These are phyloP conservation scores for Fusarium metavorans DNA, from an alignment of 2,329 filamentous ascomycete genomes.

Conservation along the genomic window DNA sequence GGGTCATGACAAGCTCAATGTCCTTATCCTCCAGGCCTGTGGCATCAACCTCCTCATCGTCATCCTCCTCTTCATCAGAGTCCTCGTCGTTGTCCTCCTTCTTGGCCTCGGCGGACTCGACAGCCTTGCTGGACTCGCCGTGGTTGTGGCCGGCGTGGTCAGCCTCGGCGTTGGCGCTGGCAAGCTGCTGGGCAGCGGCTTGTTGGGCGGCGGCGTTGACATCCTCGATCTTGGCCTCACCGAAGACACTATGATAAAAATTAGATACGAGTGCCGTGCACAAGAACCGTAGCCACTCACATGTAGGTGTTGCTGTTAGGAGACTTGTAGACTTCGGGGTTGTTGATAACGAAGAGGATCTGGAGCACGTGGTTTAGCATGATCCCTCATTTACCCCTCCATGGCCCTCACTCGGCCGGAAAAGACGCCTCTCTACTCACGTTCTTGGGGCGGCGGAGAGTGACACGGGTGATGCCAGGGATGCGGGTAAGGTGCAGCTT, in stretches of 20 bases:
- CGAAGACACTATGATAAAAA: slow-evolving; percentile 82
- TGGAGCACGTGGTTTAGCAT: slow-evolving; percentile 55
- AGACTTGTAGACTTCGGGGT: slow-evolving; percentile 99
- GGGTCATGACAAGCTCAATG: slow-evolving; percentile 98
- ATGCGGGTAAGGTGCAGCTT: slow-evolving; percentile 98
- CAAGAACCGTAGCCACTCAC: slow-evolving; percentile 67
- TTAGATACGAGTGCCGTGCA: background rate
- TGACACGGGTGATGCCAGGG: slow-evolving; percentile 97
- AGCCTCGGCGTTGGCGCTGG: slow-evolving; percentile 73
- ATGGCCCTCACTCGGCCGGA: background rate
- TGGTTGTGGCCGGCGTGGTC: slow-evolving; percentile 80
- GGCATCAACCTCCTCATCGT: slow-evolving; percentile 96
- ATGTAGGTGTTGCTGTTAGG: slow-evolving; percentile 99
- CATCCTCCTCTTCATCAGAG: slow-evolving; percentile 85
- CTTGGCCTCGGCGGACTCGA: slow-evolving; percentile 72
- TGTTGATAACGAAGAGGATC: slow-evolving; percentile 99
- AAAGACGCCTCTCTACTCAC: slow-evolving; percentile 70
- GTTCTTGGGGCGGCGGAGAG: slow-evolving; percentile 98
- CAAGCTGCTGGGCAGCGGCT: slow-evolving; percentile 94
- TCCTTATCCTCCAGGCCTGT: slow-evolving; percentile 97
- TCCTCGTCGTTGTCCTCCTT: slow-evolving; percentile 88
- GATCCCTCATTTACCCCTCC: slow-evolving; percentile 23
- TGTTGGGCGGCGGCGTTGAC: slow-evolving; percentile 98
- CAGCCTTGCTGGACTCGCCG: slow-evolving; percentile 74
- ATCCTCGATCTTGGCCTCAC: slow-evolving; percentile 99